Base-by-base conservation (phyloP, 1,284 basidiomycete species). In the Sporisorium graminicola region DNA sequence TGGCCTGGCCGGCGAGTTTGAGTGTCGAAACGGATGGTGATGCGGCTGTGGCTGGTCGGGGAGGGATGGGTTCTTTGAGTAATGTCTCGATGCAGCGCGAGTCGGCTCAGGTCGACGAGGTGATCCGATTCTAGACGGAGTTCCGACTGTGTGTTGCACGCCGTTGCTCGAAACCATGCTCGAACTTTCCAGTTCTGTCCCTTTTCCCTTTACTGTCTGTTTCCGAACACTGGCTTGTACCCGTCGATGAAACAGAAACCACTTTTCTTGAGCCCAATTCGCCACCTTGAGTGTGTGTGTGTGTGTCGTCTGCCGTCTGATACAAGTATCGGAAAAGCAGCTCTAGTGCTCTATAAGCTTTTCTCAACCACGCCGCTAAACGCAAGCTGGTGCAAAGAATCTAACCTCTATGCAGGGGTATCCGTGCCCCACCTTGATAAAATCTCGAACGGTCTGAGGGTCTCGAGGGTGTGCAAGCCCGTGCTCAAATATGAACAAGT, bases 101-200 rank as follows among this genome's bases (percentile, higher is more conserved):
- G 22, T 70, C 61, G 35, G 43, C 37, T 1, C 46, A 58, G 37
- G 63, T 58, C 1, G 64, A 54, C 43, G 69, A 72, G 33, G 59
- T 66, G 51, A 72, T 72, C 22, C 54, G 59, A 7, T 72, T 72
- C 35, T 66, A 49, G 44, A 18, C 20, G 29, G n/a, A 14, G 33
- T 14, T 44, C 5, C 5, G 22, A 5, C 16, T 4, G 14, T 22
- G 10, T 46, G 20, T 5, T 31, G 43, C 43, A 5, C 20, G 16
- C 37, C 18, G 5, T 5, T 40, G 37, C 16, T 40, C 8, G 37
- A n/a, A n/a, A 18, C 37, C 18, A 40, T 12, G 18, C n/a, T 18
- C 5, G 18, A 40, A 40, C 37, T 40, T 18, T 40, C 37, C n/a
- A 4, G 5, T 40, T 40, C 7, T n/a, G 5, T 40, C 2, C 3